These are phyloP conservation scores for Phytophthora cactorum DNA, from an alignment of 352 stramenopile genomes.

Conservation along the genomic window DNA sequence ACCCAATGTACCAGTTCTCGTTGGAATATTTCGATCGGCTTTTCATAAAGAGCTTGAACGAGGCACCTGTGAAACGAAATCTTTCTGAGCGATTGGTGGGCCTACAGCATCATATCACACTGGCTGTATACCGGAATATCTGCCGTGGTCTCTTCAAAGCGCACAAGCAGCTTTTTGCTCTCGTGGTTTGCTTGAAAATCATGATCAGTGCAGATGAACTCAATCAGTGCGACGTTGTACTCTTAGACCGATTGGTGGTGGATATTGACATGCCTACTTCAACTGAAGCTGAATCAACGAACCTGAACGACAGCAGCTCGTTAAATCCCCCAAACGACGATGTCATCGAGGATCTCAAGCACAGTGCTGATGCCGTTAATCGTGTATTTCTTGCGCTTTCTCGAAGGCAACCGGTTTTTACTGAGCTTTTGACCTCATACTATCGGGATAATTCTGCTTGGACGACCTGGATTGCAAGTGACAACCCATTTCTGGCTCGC, in stretches of 20 bases:
- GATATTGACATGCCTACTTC: background rate
- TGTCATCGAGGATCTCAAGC: constrained; percentile 11
- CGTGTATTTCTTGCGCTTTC: constrained; percentile 42
- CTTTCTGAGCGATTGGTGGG: constrained; percentile 47
- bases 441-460: constrained; percentile 46
- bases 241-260: constrained; percentile 40
- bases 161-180: constrained; percentile 71
- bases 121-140: constrained; percentile 75
- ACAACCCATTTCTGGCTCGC: constrained; percentile 42
- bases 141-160: constrained; percentile 71
- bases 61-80: constrained; percentile 30
- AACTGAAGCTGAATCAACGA: background rate
- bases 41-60: constrained; percentile 66
- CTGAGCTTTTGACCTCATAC: constrained; percentile 48
- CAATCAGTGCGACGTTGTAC: constrained; percentile 28
- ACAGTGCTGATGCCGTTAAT: constrained; percentile 6
- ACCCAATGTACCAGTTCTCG: constrained; percentile 86
- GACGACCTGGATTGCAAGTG: constrained; percentile 45
- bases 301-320: background rate
- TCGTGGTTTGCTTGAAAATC: constrained; percentile 61
- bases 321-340: constrained; percentile 9
- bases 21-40: constrained; percentile 74
- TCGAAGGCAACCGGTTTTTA: constrained; percentile 28
- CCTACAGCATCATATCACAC: constrained; percentile 52
- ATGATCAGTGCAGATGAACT: constrained; percentile 59